phyloP scores from a whole-genome alignment of 108 stramenopile species.

The Ochromonas danica region DNA sequence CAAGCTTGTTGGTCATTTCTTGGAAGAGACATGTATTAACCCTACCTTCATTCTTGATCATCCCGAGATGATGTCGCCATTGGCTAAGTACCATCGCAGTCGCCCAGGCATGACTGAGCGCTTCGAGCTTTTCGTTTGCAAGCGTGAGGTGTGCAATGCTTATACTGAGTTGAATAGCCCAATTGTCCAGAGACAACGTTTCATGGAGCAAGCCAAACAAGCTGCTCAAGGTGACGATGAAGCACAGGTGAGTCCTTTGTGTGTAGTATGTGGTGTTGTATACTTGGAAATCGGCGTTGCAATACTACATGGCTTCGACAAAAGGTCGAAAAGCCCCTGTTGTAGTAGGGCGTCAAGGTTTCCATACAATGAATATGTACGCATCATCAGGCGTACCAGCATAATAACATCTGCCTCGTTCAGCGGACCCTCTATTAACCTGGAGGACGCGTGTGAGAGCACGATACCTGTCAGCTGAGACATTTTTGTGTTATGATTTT shows the following conservation, averaged over 20 bases:
- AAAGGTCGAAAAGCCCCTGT: background rate
- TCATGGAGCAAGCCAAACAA: constrained; percentile 88
- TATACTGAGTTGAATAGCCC: constrained; percentile 99
- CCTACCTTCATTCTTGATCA: constrained; percentile 70
- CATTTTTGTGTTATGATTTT: constrained; percentile 5
- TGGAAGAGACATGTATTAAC: constrained; percentile 69
- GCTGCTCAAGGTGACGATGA: constrained; percentile 96
- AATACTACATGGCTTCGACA: background rate
- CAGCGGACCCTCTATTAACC: background rate
- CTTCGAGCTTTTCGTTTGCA: constrained; percentile 94
- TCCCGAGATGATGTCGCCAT: constrained; percentile 97
- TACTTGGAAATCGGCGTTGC: constrained; percentile 18
- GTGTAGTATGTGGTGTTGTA: background rate
- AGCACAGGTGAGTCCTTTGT: constrained; percentile 65
- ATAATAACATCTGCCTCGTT: background rate
- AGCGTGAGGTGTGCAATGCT: constrained; percentile 94
- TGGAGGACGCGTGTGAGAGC: no score
- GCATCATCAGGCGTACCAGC: constrained; percentile 26
- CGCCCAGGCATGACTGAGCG: constrained; percentile 90
- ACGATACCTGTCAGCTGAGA: constrained; percentile 37
- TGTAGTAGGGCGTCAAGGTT: background rate
- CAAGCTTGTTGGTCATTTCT: constrained; percentile 90
- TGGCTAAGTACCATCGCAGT: constrained; percentile 95
- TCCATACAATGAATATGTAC: constrained; percentile 20
- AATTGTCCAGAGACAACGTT: constrained; percentile 80